These are phyloP conservation scores for Phaeosphaeriaceae sp. DNA, from an alignment of 2,329 filamentous ascomycete genomes.

Conservation along the genomic window DNA sequence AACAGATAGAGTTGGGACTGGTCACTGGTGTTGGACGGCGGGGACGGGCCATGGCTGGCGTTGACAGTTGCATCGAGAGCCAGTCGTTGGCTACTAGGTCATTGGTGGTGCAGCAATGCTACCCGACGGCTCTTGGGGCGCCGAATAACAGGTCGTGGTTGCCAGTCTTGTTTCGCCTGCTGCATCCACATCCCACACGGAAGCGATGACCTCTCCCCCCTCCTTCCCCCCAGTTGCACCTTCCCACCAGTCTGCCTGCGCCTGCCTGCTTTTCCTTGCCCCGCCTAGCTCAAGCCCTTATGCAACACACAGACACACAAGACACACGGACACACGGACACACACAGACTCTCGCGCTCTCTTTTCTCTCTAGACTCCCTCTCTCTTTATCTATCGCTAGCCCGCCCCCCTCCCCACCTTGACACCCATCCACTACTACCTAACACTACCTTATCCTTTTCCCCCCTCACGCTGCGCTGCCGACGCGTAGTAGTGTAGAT, in stretches of 20 bases:
- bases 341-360: conserved; percentile 18
- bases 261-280: background rate
- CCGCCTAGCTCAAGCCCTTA: conserved; percentile 1
- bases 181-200: conserved; percentile 38
- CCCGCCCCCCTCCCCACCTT: conserved; percentile 33
- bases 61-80: conserved; percentile 24
- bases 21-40: conserved; percentile 10
- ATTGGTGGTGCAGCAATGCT: conserved; percentile 35
- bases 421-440: conserved; percentile 27
- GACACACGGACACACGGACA: background rate
- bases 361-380: background rate
- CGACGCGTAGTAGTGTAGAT: conserved; percentile 13
- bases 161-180: conserved; percentile 27
- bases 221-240: conserved; percentile 6
- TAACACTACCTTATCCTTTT: conserved; percentile 20
- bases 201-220: too few species aligned
- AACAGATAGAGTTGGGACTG: too few species aligned
- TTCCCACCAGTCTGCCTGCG: background rate
- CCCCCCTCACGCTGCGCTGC: conserved; percentile 17
- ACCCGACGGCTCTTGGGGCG: conserved; percentile 44
- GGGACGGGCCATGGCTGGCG: conserved; percentile 21
- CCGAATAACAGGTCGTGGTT: conserved; percentile 36
- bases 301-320: too few species aligned
- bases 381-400: conserved; percentile 33
- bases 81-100: conserved; percentile 29